Evolutionary conservation across 2,329 filamentous ascomycete species (phyloP), one percentile per base, ranked within the genome.

Genomic region (Penicillium thymicola): DNA sequence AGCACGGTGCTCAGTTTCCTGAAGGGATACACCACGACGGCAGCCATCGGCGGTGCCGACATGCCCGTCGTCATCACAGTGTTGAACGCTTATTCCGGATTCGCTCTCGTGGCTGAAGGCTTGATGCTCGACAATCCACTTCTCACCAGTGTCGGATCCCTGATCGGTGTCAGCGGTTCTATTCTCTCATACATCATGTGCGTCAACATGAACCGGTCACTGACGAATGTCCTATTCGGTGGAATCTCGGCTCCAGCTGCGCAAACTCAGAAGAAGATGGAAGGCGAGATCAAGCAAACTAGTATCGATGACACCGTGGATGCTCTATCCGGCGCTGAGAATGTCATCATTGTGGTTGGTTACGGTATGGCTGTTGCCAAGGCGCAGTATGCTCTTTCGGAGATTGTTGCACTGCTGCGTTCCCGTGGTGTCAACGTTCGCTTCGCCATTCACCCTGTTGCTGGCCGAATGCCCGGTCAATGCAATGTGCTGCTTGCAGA

Each of bases 361-460:
- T 96, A 96, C 66, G 92, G 92, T 51, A 96, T 96, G 92, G 92
- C 92, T 0, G 91, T 96, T 1, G 91, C 92, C 9, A 96, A 96
- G 74, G 91, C 92, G 3, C 92, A 96, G 74, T 96, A 96, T 69
- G 90, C 90, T 23, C 90, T 96, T 51, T 88, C 89, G 4, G 89
- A 92, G 67, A 93, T 96, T 61, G 89, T 89, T 5, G 78, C 81
- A 41, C 83, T 86, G 72, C 79, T 96, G 16, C 86, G 90, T n/a
- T 76, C 83, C 40, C 89, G 88, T 70, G 89, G 89, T 4, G 81
- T 94, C 65, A 90, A 87, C 23, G 91, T 96, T 8, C 88, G 91
- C 28, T 96, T 96, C 68, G 91, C 90, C 7, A 94, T 96, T 63
- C 91, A 96, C 69, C 91, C 91, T 0, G 91, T 96, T 28, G 92